phyloP scores from a whole-genome alignment of 2,329 filamentous ascomycete genomes.

The Cordyceps sp. region DNA sequence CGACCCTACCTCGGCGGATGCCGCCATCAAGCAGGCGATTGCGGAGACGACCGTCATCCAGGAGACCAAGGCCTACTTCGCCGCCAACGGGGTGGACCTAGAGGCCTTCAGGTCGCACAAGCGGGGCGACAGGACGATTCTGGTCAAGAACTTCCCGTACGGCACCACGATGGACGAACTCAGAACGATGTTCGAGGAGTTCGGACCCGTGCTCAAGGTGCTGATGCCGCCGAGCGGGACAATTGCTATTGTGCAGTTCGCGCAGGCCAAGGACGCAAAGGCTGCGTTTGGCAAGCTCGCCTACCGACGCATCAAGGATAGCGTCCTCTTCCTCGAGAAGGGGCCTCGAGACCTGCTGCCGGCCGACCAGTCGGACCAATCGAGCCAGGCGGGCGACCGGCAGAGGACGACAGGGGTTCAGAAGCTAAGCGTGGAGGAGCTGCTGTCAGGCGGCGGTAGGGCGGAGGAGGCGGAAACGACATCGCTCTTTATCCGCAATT shows the following conservation, averaged over 20 bases:
- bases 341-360: slow-evolving; percentile 70
- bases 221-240: slow-evolving; percentile 87
- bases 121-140: slow-evolving; percentile 70
- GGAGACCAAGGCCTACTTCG: slow-evolving; percentile 87
- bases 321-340: slow-evolving; percentile 84
- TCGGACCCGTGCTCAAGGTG: slow-evolving; percentile 64
- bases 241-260: slow-evolving; percentile 85
- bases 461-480: slow-evolving; percentile 43
- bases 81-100: slow-evolving; percentile 73
- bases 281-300: slow-evolving; percentile 71
- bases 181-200: slow-evolving; percentile 66
- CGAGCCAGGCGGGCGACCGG: slow-evolving; percentile 13
- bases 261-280: slow-evolving; percentile 61
- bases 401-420: slow-evolving; percentile 24
- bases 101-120: slow-evolving; percentile 77
- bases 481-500: slow-evolving; percentile 86
- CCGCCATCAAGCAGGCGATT: slow-evolving; percentile 89
- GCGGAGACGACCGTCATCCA: slow-evolving; percentile 93
- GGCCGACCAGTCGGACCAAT: slow-evolving; percentile 11
- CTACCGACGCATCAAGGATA: slow-evolving; percentile 82
- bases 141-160: slow-evolving; percentile 91
- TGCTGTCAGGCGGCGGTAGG: slow-evolving; percentile 42
- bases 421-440: slow-evolving; percentile 52
- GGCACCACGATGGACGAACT: slow-evolving; percentile 68
- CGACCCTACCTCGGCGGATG: slow-evolving; percentile 89